Percentiles rank a stretch among this genome's conserved stretches.
phyloP scores from a whole-genome alignment of 768 basidiomycete species.

The Lactarius indigo region DNA sequence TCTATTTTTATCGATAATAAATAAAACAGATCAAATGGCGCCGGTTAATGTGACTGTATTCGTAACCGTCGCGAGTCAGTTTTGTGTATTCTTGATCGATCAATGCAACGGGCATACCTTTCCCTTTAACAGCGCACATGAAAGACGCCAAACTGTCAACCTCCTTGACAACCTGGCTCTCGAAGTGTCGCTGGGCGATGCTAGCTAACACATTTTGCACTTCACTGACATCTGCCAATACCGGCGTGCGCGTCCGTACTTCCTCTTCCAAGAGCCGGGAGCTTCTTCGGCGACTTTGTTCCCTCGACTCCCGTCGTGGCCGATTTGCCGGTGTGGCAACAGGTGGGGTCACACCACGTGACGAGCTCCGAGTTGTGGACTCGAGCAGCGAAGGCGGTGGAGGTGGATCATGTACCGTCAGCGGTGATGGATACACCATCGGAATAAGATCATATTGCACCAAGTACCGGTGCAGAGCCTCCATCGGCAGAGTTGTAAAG shows the following conservation, averaged over 20 bases:
- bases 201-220: constrained; percentile 62
- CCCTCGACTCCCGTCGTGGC: constrained; percentile 65
- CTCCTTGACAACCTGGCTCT: constrained; percentile 63
- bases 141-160: constrained; percentile 80
- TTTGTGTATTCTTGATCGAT: background rate
- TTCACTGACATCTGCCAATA: constrained; percentile 67
- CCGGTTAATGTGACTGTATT: background rate
- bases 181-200: constrained; percentile 72
- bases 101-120: constrained; percentile 26
- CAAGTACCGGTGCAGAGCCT: constrained; percentile 68
- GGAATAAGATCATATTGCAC: constrained; percentile 71
- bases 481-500: constrained; percentile 64
- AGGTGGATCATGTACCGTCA: constrained; percentile 64
- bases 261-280: constrained; percentile 71
- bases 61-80: background rate
- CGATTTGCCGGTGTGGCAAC: constrained; percentile 61
- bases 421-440: constrained; percentile 63
- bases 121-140: constrained; percentile 68
- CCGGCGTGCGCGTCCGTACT: constrained; percentile 50
- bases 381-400: constrained; percentile 59
- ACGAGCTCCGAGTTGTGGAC: constrained; percentile 38
- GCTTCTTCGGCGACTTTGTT: constrained; percentile 59
- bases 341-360: constrained; percentile 51
- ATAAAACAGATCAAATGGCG: background rate
- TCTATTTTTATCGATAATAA: background rate